Conservation (phyloP, 345 rosid genomes). For the Gossypioides kirkii region DNA sequence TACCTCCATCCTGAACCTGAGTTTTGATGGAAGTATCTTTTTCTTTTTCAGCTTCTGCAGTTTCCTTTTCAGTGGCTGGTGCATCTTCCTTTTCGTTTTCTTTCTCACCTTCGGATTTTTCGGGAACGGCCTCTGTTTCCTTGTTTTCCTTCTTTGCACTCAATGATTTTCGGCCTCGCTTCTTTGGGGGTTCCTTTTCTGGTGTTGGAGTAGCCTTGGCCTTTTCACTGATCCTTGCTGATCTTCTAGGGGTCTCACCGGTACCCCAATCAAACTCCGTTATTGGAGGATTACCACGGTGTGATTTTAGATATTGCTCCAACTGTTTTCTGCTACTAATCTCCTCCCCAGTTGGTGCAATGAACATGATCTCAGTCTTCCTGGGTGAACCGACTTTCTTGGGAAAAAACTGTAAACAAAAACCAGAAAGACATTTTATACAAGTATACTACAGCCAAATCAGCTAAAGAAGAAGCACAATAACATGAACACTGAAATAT, state of each 20-base stretch:
- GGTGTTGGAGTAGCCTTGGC: constrained; percentile 63
- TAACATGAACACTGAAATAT: neutral
- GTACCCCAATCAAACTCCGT: constrained; percentile 77
- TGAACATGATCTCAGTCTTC: constrained; percentile 60
- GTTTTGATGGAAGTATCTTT: constrained; percentile 18
- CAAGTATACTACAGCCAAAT: neutral
- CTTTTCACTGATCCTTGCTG: constrained; percentile 75
- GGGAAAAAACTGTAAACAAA: constrained; percentile 40
- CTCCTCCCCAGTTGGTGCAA: constrained; percentile 82
- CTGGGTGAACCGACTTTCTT: constrained; percentile 55
- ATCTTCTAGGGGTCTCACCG: constrained; percentile 80
- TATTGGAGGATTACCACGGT: constrained; percentile 58
- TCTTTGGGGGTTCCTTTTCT: constrained; percentile 65
- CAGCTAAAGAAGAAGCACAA: neutral
- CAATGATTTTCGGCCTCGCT: constrained; percentile 48
- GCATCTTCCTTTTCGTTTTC: constrained; percentile 24
- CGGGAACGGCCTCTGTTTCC: constrained; percentile 31
- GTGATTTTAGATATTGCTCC: constrained; percentile 70
- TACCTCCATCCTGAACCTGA: constrained; percentile 17
- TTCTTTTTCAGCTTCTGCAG: constrained; percentile 24
- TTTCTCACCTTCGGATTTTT: constrained; percentile 21
- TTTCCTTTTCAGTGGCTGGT: constrained; percentile 22
- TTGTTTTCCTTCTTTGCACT: constrained; percentile 47
- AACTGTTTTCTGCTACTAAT: constrained; percentile 55
- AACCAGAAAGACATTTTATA: constrained; percentile 9